These are phyloP conservation scores for Rhypophila decipiens DNA, from an alignment of 495 filamentous ascomycete genomes.

Conservation along the genomic window DNA sequence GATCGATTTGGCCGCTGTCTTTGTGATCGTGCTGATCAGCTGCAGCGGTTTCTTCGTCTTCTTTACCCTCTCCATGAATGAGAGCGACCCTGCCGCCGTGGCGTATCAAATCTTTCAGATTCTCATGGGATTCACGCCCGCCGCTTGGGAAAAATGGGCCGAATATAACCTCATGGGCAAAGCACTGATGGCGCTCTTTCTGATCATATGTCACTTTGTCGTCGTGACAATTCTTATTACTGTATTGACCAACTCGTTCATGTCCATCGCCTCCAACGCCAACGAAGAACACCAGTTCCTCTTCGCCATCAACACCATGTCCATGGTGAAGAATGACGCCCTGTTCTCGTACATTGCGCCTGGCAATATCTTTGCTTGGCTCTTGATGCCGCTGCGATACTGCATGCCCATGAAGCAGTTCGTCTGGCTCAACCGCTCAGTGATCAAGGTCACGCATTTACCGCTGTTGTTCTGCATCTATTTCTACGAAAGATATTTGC, in stretches of 20 bases:
- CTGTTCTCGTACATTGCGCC: constrained; percentile 89
- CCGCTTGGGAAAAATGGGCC: constrained; percentile 60
- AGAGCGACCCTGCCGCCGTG: constrained; percentile 57
- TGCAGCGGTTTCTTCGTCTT: constrained; percentile 94
- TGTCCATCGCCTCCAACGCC: constrained; percentile 86
- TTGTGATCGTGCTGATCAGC: constrained; percentile 72
- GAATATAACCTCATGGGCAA: constrained; percentile 74
- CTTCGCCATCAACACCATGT: constrained; percentile 90
- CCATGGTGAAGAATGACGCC: constrained; percentile 92
- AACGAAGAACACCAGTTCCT: constrained; percentile 87
- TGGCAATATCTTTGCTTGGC: constrained; percentile 81
- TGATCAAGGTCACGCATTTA: constrained; percentile 86
- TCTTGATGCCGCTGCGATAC: constrained; percentile 72
- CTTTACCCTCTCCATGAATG: constrained; percentile 68
- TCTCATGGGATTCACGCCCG: constrained; percentile 68
- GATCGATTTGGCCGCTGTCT: constrained; percentile 75
- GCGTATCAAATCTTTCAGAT: constrained; percentile 90
- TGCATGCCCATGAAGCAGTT: constrained; percentile 71
- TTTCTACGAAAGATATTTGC: constrained; percentile 71
- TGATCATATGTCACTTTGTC: constrained; percentile 91
- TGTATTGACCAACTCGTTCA: constrained; percentile 88
- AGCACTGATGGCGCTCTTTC: constrained; percentile 65
- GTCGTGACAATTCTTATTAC: constrained; percentile 92
- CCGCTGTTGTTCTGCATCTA: constrained; percentile 81
- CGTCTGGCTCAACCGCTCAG: constrained; percentile 71